A percentile compares a stretch with the other conserved stretches of the same genome.
Evolutionary conservation across 2,329 filamentous ascomycete species (phyloP).

Genomic region (Phaeosphaeriaceae sp.): DNA sequence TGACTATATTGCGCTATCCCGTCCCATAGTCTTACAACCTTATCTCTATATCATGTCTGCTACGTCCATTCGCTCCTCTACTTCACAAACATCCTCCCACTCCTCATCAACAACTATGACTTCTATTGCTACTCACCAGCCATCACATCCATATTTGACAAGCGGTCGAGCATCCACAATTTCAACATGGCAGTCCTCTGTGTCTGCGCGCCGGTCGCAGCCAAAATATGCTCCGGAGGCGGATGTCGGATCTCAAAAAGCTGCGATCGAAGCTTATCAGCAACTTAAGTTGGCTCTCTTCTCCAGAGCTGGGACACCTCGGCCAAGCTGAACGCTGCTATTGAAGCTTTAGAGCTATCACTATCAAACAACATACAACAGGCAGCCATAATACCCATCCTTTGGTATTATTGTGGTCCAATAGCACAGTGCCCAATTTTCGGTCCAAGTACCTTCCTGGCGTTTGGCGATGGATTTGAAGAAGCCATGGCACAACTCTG

Average conservation of each 20-base stretch:
- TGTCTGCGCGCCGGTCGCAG: constrained; percentile 27
- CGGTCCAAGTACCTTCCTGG: no score
- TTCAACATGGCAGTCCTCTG: constrained; percentile 39
- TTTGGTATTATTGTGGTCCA: no score
- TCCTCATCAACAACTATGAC: constrained; percentile 27
- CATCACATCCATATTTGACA: constrained; percentile 36
- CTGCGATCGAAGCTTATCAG: constrained; percentile 43
- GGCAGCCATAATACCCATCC: not conserved
- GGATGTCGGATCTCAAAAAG: constrained; percentile 29
- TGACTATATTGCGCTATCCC: constrained; percentile 11
- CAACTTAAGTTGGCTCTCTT: constrained; percentile 42
- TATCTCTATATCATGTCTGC: constrained; percentile 13
- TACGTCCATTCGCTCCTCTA: constrained; percentile 16
- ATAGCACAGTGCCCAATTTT: no score
- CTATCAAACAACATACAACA: not conserved
- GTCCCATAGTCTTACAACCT: no score
- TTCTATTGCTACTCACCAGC: constrained; percentile 18
- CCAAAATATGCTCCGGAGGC: constrained; percentile 14
- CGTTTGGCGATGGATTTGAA: no score
- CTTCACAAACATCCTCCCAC: constrained; percentile 24
- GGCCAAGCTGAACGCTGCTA: not conserved
- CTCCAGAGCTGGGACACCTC: constrained; percentile 39
- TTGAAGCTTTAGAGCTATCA: not conserved
- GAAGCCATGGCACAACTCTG: no score
- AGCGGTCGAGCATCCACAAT: constrained; percentile 38